Conservation (phyloP, 257 asterid species). For the Gardenia jasminoides region DNA sequence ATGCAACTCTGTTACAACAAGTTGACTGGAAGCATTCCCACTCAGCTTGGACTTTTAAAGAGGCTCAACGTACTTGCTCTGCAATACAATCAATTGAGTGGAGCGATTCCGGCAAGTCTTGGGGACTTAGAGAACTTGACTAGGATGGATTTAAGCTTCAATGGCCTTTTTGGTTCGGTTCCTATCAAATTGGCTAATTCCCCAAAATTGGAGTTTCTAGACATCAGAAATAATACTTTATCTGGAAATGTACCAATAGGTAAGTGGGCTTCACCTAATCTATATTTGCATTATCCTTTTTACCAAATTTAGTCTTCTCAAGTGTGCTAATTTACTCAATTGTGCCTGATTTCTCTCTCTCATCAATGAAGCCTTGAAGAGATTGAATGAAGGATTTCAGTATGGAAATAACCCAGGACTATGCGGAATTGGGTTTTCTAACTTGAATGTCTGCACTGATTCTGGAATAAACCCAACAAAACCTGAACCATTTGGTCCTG, state of each 20-base stretch:
- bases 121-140: slow-evolving; percentile 59
- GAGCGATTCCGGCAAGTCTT: slow-evolving; percentile 91
- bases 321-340: slow-evolving; percentile 1
- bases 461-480: slow-evolving; percentile 42
- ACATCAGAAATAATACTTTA: slow-evolving; percentile 75
- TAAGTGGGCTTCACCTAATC: slow-evolving; percentile 23
- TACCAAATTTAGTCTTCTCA: background rate
- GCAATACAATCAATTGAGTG: slow-evolving; percentile 73
- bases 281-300: background rate
- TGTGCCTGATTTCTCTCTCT: slow-evolving; percentile 4
- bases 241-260: slow-evolving; percentile 95
- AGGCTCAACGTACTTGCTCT: slow-evolving; percentile 83
- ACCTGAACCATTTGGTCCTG: slow-evolving; percentile 69
- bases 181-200: slow-evolving; percentile 61
- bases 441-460: slow-evolving; percentile 50
- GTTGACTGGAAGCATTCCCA: slow-evolving; percentile 72
- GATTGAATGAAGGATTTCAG: slow-evolving; percentile 79
- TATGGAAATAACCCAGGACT: slow-evolving; percentile 66
- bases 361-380: slow-evolving; percentile 57
- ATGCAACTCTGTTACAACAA: slow-evolving; percentile 87
- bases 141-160: slow-evolving; percentile 85
- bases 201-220: slow-evolving; percentile 60
- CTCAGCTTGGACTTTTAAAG: slow-evolving; percentile 62
- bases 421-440: slow-evolving; percentile 61
- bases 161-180: slow-evolving; percentile 72